Conservation (phyloP, 129 eudicot species). For the Tagetes erecta region DNA sequence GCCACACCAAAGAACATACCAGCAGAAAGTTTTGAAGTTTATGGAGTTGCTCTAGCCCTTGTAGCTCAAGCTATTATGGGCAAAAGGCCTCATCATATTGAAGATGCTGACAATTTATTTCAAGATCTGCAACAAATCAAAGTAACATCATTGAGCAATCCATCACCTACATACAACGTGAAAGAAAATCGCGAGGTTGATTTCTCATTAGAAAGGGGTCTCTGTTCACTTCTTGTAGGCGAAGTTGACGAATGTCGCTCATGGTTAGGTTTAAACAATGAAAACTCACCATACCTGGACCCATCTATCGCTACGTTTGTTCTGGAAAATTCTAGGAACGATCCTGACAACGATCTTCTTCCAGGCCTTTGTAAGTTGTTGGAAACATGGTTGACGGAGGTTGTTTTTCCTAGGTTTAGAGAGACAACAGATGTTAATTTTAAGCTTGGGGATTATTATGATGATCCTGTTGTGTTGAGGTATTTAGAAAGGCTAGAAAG, state of each 20-base stretch:
- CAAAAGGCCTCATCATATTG: constrained; percentile 80
- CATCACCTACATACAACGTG: constrained; percentile 41
- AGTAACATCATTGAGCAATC: constrained; percentile 53
- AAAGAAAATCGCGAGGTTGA: constrained; percentile 66
- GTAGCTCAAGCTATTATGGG: constrained; percentile 85
- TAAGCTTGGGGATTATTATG: constrained; percentile 94
- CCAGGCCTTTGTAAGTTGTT: constrained; percentile 91
- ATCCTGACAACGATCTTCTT: constrained; percentile 71
- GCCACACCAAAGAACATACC: constrained; percentile 94
- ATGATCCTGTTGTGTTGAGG: constrained; percentile 83
- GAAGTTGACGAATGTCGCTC: constrained; percentile 87
- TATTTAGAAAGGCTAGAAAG: constrained; percentile 85
- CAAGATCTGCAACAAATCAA: constrained; percentile 91
- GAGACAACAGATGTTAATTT: constrained; percentile 68
- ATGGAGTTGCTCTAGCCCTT: constrained; percentile 90
- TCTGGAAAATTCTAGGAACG: constrained; percentile 69
- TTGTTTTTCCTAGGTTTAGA: constrained; percentile 89
- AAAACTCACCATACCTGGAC: constrained; percentile 75
- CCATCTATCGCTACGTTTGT: constrained; percentile 77
- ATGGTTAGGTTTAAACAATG: constrained; percentile 82
- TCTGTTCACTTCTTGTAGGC: constrained; percentile 89
- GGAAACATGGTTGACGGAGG: constrained; percentile 96
- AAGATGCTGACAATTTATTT: constrained; percentile 86
- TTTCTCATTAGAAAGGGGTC: constrained; percentile 89
- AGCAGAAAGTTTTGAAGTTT: constrained; percentile 89